These are phyloP conservation scores for Pleurostoma richardsiae DNA, from an alignment of 2,329 filamentous ascomycete species.

Conservation along the genomic window DNA sequence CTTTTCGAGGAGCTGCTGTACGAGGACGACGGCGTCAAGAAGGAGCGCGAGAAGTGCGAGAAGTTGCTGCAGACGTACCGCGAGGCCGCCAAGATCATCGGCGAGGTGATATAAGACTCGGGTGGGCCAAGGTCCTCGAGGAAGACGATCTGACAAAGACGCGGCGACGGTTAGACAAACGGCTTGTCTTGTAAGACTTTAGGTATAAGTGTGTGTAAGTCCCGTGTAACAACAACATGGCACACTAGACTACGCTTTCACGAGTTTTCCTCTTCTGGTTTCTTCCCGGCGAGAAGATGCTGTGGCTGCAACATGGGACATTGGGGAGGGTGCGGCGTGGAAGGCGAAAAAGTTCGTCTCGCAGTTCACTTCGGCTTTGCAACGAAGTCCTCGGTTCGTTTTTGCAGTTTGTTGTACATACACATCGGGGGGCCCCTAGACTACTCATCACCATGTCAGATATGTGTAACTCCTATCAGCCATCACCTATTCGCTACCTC, in stretches of 20 bases:
- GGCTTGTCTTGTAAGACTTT: too few species aligned
- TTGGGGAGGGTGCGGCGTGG: background rate
- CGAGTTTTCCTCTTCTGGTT: background rate
- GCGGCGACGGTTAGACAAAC: too few species aligned
- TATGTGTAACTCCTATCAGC: background rate
- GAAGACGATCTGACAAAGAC: too few species aligned
- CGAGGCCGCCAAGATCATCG: conserved; percentile 96
- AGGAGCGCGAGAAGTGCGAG: conserved; percentile 97
- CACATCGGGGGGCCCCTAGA: background rate
- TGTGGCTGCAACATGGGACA: too few species aligned
- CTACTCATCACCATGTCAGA: background rate
- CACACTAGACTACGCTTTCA: background rate
- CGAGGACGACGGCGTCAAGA: conserved; percentile 96
- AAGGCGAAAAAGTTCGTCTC: background rate
- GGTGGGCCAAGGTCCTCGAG: background rate
- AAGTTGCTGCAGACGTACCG: conserved; percentile 92
- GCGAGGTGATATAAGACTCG: conserved; percentile 72
- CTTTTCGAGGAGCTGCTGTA: conserved; percentile 92
- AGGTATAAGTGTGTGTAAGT: too few species aligned
- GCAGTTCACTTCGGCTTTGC: background rate
- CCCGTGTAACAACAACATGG: too few species aligned
- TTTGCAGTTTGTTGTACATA: background rate
- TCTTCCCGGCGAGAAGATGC: background rate
- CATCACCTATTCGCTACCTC: too few species aligned
- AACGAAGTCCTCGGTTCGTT: too few species aligned